phyloP scores from a whole-genome alignment of 352 stramenopile genomes.

The Phytopythium montanum region DNA sequence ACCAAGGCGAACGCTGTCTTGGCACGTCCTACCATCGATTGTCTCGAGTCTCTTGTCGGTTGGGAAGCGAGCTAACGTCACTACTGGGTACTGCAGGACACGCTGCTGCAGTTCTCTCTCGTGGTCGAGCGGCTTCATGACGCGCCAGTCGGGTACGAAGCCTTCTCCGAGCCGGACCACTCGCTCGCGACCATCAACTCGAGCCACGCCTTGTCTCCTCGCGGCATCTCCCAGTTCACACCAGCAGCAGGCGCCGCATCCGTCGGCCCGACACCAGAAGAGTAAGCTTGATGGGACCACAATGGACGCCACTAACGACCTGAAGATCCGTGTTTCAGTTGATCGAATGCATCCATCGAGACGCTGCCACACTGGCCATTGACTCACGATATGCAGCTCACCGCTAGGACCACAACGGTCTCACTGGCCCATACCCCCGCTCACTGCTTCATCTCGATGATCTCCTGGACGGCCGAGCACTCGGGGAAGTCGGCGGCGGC shows the following conservation, averaged over 20 bases:
- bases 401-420: not conserved
- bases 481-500: constrained; percentile 68
- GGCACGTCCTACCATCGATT: constrained; percentile 15
- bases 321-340: not conserved
- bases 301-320: too few relatives aligned
- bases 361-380: too few relatives aligned
- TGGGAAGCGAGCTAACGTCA: not conserved
- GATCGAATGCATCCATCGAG: not conserved
- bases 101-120: constrained; percentile 52
- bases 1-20: constrained; percentile 51
- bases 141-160: constrained; percentile 42
- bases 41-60: not conserved
- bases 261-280: not conserved
- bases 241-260: not conserved
- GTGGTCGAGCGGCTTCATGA: constrained; percentile 55
- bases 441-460: constrained; percentile 29
- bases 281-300: not conserved
- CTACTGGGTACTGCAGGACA: constrained; percentile 26
- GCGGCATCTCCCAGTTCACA: constrained; percentile 6
- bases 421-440: not conserved
- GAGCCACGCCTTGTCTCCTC: constrained; percentile 6
- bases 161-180: constrained; percentile 18
- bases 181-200: constrained; percentile 11
- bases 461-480: constrained; percentile 43
- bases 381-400: not conserved